Conservation (phyloP, 345 rosid genomes). For the Eucalyptus viminalis region DNA sequence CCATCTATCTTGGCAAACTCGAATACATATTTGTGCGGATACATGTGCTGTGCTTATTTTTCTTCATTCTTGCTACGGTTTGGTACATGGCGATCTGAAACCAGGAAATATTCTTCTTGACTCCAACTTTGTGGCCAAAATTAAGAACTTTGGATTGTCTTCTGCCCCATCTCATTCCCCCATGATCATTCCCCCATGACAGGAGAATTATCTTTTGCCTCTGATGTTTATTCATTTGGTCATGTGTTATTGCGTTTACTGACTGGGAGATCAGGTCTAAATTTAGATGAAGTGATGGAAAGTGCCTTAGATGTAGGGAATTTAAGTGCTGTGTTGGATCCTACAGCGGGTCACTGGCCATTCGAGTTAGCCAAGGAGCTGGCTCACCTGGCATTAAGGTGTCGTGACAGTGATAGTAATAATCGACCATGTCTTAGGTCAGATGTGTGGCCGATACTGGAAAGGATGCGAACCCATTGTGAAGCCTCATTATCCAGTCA, state of each 20-base stretch:
- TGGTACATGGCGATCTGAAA: slow-evolving; percentile 72
- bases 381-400: slow-evolving; percentile 68
- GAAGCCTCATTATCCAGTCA: not conserved
- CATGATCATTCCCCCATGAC: not conserved
- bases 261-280: slow-evolving; percentile 59
- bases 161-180: slow-evolving; percentile 6
- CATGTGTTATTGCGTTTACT: slow-evolving; percentile 52
- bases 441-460: slow-evolving; percentile 73
- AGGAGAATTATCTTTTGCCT: slow-evolving; percentile 62
- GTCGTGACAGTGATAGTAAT: slow-evolving; percentile 53
- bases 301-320: slow-evolving; percentile 45
- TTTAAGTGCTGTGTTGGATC: slow-evolving; percentile 51
- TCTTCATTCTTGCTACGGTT: slow-evolving; percentile 65
- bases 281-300: slow-evolving; percentile 50
- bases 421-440: slow-evolving; percentile 71
- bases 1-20: slow-evolving; percentile 76
- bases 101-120: slow-evolving; percentile 76
- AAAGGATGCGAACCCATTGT: slow-evolving; percentile 45
- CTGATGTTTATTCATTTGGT: slow-evolving; percentile 89
- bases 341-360: slow-evolving; percentile 94
- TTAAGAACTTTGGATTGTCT: slow-evolving; percentile 61
- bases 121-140: slow-evolving; percentile 57
- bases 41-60: slow-evolving; percentile 69
- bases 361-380: slow-evolving; percentile 67
- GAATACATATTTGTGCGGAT: slow-evolving; percentile 65